These are phyloP conservation scores for Solanum hybrid DNA, from an alignment of 305 asterid genomes.

Conservation along the genomic window DNA sequence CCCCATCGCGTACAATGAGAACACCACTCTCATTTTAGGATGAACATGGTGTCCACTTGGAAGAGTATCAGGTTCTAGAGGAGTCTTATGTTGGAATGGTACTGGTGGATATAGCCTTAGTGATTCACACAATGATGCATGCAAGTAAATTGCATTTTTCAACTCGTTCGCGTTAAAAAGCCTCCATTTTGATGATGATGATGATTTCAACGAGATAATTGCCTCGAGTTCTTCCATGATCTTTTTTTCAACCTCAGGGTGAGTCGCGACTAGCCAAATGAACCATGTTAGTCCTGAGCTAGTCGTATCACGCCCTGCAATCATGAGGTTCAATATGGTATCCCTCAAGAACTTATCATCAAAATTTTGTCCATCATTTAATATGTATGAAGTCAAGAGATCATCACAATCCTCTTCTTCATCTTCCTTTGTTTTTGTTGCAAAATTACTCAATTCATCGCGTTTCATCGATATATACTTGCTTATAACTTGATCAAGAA, in stretches of 20 bases:
- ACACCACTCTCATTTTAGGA: conserved; percentile 42
- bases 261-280: conserved; percentile 43
- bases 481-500: conserved; percentile 34
- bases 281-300: conserved; percentile 78
- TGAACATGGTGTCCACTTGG: conserved; percentile 56
- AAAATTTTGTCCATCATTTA: conserved; percentile 8
- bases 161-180: conserved; percentile 30
- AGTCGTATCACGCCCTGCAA: conserved; percentile 71
- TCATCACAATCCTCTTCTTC: conserved; percentile 25
- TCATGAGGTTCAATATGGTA: conserved; percentile 50
- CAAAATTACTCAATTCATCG: conserved; percentile 6
- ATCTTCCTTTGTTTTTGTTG: not conserved
- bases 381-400: conserved; percentile 39
- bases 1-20: conserved; percentile 26
- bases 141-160: conserved; percentile 43
- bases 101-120: conserved; percentile 69
- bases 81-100: conserved; percentile 63
- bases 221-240: not conserved
- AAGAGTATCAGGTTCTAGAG: conserved; percentile 29
- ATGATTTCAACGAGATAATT: not conserved
- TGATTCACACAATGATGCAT: conserved; percentile 59
- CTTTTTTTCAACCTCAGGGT: conserved; percentile 35
- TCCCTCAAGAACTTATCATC: conserved; percentile 51
- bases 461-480: conserved; percentile 31
- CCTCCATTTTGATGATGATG: conserved; percentile 6